Conservation (phyloP, 495 filamentous ascomycete species). For the Penicillium waksmanii region DNA sequence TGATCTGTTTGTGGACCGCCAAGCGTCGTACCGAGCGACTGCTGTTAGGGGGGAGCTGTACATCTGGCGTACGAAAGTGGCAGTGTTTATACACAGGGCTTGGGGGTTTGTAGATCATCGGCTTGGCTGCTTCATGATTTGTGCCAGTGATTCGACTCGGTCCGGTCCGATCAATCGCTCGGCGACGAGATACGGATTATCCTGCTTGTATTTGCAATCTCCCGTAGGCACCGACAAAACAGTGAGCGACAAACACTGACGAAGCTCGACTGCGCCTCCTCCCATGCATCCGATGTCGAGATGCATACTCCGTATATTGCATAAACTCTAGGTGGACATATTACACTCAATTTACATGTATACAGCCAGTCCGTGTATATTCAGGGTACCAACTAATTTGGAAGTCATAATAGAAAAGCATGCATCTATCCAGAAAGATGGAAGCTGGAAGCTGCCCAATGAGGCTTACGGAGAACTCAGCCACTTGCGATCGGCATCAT, state of each 20-base stretch:
- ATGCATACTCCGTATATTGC: not conserved
- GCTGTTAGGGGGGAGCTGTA: conserved; percentile 4
- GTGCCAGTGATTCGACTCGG: conserved; percentile 13
- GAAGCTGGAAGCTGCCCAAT: not conserved
- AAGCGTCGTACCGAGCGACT: conserved; percentile 24
- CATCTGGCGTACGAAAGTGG: not conserved
- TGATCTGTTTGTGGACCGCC: conserved; percentile 24
- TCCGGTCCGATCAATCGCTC: conserved; percentile 22
- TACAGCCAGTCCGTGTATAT: no score
- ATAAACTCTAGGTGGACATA: not conserved
- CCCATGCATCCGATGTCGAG: not conserved
- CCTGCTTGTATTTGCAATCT: not conserved
- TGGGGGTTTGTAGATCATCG: not conserved
- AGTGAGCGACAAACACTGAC: not conserved
- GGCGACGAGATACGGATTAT: not conserved
- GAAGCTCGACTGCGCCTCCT: conserved; percentile 3
- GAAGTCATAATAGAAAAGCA: no score
- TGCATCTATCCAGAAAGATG: no score
- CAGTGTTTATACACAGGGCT: not conserved
- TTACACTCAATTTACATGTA: conserved; percentile 1
- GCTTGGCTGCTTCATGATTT: conserved; percentile 9
- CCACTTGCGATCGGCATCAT: not conserved
- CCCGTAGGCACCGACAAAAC: not conserved
- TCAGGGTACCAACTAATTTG: not conserved
- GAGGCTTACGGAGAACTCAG: conserved; percentile 1